phyloP scores from a whole-genome alignment of 129 eudicot species.

The Oenanthe sinensis region DNA sequence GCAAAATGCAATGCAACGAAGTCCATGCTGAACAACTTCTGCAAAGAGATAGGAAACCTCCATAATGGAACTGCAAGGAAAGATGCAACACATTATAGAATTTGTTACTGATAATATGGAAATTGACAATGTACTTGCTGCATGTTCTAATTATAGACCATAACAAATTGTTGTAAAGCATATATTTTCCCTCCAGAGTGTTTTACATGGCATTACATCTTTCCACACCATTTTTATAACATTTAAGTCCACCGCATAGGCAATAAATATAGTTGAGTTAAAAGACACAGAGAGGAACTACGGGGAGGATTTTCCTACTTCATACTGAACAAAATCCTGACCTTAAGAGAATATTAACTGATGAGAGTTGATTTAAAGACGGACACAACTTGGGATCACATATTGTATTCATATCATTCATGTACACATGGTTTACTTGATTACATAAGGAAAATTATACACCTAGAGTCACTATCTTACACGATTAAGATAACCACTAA shows the following conservation, averaged over 20 bases:
- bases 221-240: neutral
- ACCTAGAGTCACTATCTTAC: neutral
- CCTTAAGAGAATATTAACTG: too few relatives aligned
- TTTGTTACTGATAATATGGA: neutral
- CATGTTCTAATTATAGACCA: neutral
- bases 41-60: conserved; percentile 75
- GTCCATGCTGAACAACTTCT: conserved; percentile 92
- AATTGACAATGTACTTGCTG: neutral
- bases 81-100: conserved; percentile 9
- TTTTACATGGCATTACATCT: neutral
- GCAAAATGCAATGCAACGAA: conserved; percentile 95
- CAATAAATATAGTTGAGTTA: neutral
- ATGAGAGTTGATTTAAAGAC: too few relatives aligned
- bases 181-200: neutral
- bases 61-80: conserved; percentile 75
- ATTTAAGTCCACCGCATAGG: neutral
- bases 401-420: neutral
- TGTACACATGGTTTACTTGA: neutral
- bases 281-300: too few relatives aligned
- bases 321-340: too few relatives aligned
- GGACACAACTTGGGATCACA: neutral
- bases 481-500: neutral
- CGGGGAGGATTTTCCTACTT: too few relatives aligned
- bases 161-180: neutral
- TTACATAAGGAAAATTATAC: neutral